phyloP scores from a whole-genome alignment of 1,284 basidiomycete genomes.

The Neonothopanus nambi region DNA sequence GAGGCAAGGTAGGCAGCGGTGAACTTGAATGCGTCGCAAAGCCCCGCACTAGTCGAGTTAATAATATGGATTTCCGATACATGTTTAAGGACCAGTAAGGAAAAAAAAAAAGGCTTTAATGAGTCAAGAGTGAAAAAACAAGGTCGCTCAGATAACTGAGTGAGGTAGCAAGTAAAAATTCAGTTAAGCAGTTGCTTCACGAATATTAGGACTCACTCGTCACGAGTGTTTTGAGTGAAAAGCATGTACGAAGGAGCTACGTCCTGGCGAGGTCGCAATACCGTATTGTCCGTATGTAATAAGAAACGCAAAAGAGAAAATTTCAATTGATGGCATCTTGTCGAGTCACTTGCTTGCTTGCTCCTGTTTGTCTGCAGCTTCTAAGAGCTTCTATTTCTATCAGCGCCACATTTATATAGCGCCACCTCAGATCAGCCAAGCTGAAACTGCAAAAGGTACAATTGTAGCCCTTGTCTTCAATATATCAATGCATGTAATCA shows the following conservation, averaged over 20 bases:
- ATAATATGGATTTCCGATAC: conserved; percentile 49
- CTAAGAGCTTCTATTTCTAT: too few species aligned
- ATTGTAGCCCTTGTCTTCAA: too few species aligned
- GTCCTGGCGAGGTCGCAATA: too few species aligned
- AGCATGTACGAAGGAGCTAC: conserved; percentile 59
- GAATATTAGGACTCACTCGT: conserved; percentile 60
- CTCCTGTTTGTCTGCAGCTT: too few species aligned
- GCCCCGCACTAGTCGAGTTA: conserved; percentile 53
- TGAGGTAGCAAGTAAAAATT: conserved; percentile 19
- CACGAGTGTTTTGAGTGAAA: conserved; percentile 80
- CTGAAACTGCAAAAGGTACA: too few species aligned
- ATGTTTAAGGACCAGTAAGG: conserved; percentile 63
- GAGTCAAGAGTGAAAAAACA: conserved; percentile 73
- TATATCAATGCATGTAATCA: too few species aligned
- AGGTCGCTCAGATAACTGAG: conserved; percentile 82
- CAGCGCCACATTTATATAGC: too few species aligned
- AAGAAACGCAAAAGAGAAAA: too few species aligned
- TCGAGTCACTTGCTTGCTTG: too few species aligned
- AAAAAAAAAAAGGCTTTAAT: conserved; percentile 43
- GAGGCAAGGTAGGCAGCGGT: conserved; percentile 40
- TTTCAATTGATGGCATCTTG: too few species aligned
- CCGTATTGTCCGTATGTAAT: too few species aligned
- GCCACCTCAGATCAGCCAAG: too few species aligned
- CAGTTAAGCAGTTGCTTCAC: conserved; percentile 3
- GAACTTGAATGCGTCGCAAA: conserved; percentile 66